Evolutionary conservation across 2,329 filamentous ascomycete genomes (phyloP).

Genomic region (Penicillium griseofulvum): DNA sequence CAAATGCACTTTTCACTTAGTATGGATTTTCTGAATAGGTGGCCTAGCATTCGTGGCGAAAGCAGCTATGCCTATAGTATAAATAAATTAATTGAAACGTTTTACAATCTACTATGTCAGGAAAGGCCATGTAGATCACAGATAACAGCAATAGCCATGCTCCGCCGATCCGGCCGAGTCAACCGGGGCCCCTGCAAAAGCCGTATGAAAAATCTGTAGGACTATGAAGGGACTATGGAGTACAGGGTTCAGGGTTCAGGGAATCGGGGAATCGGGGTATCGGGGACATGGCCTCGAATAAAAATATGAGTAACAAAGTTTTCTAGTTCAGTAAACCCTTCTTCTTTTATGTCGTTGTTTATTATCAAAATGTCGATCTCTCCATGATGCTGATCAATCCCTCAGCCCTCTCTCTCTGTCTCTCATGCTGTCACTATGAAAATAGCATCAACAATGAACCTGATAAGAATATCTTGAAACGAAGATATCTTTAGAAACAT

Average conservation of each 20-base stretch:
- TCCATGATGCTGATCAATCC: background rate
- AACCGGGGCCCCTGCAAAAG: background rate
- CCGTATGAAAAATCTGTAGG: background rate
- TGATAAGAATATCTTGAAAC: conserved; percentile 6
- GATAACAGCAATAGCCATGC: background rate
- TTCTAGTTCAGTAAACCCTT: background rate
- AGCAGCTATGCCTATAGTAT: too few relatives aligned
- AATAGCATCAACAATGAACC: conserved; percentile 9
- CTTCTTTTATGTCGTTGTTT: background rate
- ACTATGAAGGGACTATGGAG: background rate
- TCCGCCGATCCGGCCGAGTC: background rate
- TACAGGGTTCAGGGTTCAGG: background rate
- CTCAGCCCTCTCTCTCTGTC: background rate
- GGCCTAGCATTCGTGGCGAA: background rate
- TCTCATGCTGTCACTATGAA: background rate
- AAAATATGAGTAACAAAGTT: background rate
- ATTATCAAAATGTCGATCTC: background rate
- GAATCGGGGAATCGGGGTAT: background rate
- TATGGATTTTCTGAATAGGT: background rate
- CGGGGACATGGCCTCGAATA: background rate
- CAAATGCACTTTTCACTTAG: background rate
- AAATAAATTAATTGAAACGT: too few relatives aligned
- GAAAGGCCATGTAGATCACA: background rate
- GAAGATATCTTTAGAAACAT: conserved; percentile 16
- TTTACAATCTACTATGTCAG: background rate